Base-by-base conservation (phyloP, 495 filamentous ascomycete species). In the Neurospora sp. region DNA sequence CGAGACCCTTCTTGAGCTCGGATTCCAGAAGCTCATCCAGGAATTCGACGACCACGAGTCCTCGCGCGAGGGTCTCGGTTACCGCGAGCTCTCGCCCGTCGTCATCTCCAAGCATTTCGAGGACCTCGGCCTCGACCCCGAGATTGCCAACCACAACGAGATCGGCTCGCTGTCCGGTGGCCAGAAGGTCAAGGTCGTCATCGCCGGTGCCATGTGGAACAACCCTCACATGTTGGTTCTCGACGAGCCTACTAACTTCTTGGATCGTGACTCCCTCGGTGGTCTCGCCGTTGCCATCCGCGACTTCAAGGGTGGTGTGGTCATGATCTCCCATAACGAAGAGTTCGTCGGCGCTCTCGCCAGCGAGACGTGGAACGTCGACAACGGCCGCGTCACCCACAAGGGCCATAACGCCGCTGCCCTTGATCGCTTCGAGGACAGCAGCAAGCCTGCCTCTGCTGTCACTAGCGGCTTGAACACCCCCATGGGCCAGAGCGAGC, bases 261-360 rank as follows among this genome's bases (percentile, higher is more conserved):
- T 99, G 84, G 96, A 99, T 77, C 93, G 96, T 77, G 96, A 99
- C 84, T 96, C 94, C 0, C 90, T 99, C 10, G 96, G 96, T 77
- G 96, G 95, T 80, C 86, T 99, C 72, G 94, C 96, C 23, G 94
- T 97, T 41, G 96, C 96, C 72, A 98, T 99, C 79, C 92, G 94
- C 75, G 96, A 99, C 79, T 99, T 94, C 89, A 95, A 93, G 83
- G 96, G 96, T 73, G 96, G 96, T 80, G 96, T 98, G 3, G 93
- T 98, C 74, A 97, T 99, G 92, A 99, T 99, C 80, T 98, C 94
- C 76, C 96, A 99, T 86, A 98, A 98, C 89, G 92, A 97, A 78
- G 96, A 99, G 81, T 99, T 99, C 79, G 94, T 98, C 66, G 93
- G 94, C 74, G 94, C 95, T 4, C 90, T 99, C 12, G 94, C 95